These are phyloP conservation scores for Entamoeba invadens DNA, from an alignment of 208 protist genomes.

Conservation along the genomic window DNA sequence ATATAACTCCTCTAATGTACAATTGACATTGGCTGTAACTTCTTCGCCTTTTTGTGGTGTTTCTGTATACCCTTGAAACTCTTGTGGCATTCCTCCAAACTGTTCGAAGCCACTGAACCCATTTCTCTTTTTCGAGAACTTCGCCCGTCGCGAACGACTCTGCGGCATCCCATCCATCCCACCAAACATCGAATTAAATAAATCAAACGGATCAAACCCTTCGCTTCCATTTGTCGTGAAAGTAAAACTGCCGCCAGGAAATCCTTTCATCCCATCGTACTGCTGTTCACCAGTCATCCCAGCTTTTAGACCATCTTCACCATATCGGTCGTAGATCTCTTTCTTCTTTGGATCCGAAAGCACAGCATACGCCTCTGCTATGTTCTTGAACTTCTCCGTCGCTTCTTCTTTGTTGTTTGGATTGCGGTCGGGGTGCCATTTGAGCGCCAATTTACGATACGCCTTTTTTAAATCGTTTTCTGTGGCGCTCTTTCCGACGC, in stretches of 20 bases:
- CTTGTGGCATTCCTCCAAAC: not conserved
- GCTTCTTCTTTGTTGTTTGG: conserved; percentile 26
- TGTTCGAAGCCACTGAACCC: not conserved
- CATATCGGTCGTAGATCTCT: conserved; percentile 82
- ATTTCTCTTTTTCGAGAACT: not conserved
- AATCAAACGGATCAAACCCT: not conserved
- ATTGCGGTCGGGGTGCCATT: conserved; percentile 74
- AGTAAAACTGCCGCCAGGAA: not conserved
- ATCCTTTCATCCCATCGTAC: not conserved
- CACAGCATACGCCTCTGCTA: conserved; percentile 84
- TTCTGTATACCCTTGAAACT: not conserved
- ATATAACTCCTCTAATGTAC: conserved; percentile 3
- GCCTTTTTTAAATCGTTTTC: conserved; percentile 60
- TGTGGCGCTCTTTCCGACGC: not conserved
- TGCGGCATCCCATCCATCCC: not conserved
- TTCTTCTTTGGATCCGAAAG: conserved; percentile 82
- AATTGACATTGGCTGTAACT: not conserved
- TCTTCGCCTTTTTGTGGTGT: not conserved
- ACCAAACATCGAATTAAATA: conserved; percentile 8
- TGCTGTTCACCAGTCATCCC: conserved; percentile 22
- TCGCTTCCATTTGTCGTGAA: not conserved
- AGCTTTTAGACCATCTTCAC: conserved; percentile 75
- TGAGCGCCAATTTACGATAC: conserved; percentile 64
- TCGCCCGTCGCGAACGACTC: no score
- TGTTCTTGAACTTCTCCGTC: conserved; percentile 32